phyloP scores from a whole-genome alignment of 768 basidiomycete species.

The Strobilomyces dryophilus region DNA sequence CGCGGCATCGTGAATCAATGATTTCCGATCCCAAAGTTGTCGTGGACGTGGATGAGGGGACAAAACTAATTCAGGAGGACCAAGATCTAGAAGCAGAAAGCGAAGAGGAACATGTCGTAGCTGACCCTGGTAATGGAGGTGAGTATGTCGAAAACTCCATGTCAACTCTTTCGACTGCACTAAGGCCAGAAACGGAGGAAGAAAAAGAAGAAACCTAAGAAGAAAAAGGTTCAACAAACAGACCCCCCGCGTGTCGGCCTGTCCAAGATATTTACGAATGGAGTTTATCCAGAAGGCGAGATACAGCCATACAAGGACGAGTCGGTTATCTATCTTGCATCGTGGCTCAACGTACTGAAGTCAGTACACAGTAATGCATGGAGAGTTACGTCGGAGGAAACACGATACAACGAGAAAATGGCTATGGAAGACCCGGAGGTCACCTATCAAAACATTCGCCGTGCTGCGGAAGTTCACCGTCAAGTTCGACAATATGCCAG shows the following conservation, averaged over 20 bases:
- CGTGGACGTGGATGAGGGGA: constrained; percentile 13
- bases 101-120: constrained; percentile 30
- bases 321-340: constrained; percentile 44
- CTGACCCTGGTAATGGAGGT: constrained; percentile 26
- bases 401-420: constrained; percentile 74
- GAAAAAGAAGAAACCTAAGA: constrained; percentile 92
- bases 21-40: constrained; percentile 15
- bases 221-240: constrained; percentile 77
- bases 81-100: constrained; percentile 29
- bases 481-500: constrained; percentile 82
- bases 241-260: constrained; percentile 90
- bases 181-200: constrained; percentile 79
- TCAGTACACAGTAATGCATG: constrained; percentile 65
- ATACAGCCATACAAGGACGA: constrained; percentile 88
- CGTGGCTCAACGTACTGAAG: not conserved
- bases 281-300: constrained; percentile 90
- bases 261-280: constrained; percentile 82
- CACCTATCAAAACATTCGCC: constrained; percentile 87
- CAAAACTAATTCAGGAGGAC: constrained; percentile 11
- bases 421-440: constrained; percentile 74
- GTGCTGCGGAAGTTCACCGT: constrained; percentile 94
- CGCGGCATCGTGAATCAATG: constrained; percentile 4
- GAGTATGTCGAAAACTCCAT: constrained; percentile 7
- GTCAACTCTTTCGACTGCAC: not conserved
- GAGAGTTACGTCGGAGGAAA: constrained; percentile 89